These are phyloP conservation scores for Nakazawaea ernobii DNA, from an alignment of 805 yeast species.

Conservation along the genomic window DNA sequence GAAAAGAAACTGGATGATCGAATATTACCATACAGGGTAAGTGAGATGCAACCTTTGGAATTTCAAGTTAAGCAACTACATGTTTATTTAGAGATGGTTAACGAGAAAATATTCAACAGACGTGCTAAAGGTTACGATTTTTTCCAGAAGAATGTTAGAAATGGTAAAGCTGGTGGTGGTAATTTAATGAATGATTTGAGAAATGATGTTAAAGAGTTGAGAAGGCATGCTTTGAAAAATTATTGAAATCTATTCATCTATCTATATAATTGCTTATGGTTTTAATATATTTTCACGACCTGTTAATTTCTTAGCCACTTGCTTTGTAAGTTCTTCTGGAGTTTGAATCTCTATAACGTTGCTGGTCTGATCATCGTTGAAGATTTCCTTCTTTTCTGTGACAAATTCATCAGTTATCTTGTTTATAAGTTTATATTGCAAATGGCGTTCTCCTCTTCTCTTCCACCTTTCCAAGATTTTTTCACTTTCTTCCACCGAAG, in stretches of 20 bases:
- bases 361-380: conserved; percentile 2
- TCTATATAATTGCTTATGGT: neutral
- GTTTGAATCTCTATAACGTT: conserved; percentile 24
- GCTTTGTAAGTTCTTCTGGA: conserved; percentile 16
- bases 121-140: conserved; percentile 3
- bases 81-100: conserved; percentile 24
- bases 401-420: conserved; percentile 22
- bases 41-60: conserved; percentile 31
- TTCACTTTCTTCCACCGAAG: conserved; percentile 48
- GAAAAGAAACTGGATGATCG: neutral
- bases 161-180: neutral
- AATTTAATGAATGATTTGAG: conserved; percentile 22
- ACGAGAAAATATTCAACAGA: neutral
- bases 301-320: neutral
- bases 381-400: conserved; percentile 19
- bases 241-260: conserved; percentile 1
- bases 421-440: conserved; percentile 19
- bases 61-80: conserved; percentile 27
- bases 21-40: conserved; percentile 9
- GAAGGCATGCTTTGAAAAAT: conserved; percentile 8
- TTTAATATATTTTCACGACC: neutral
- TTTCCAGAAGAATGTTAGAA: neutral
- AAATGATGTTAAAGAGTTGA: conserved; percentile 19
- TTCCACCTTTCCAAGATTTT: conserved; percentile 46
- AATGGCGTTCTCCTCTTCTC: conserved; percentile 34